Evolutionary conservation across 192 early-diverging fungal species (phyloP).

Genomic region (Rhizophagus sp.): DNA sequence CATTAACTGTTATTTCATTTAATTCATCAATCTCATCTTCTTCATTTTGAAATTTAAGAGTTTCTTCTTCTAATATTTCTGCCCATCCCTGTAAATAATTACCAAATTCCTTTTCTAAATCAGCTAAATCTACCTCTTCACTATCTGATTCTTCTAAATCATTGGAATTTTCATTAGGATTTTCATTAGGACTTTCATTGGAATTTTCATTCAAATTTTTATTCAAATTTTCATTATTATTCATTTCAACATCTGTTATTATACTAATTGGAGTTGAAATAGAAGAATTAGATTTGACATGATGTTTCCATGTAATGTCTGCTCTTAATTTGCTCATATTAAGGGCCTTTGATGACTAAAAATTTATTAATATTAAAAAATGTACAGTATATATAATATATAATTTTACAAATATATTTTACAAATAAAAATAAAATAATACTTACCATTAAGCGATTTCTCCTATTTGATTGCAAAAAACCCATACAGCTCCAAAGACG

Average conservation of each 20-base stretch:
- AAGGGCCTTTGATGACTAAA: conserved; percentile 3
- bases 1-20: no score
- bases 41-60: not conserved
- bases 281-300: not conserved
- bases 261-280: no score
- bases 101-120: not conserved
- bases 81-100: conserved; percentile 1
- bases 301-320: not conserved
- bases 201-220: no score
- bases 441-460: not conserved
- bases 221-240: no score
- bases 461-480: conserved; percentile 3
- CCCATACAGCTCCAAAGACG: not conserved
- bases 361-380: no score
- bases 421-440: not conserved
- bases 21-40: not conserved
- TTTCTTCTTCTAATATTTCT: conserved; percentile 16
- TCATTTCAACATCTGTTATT: no score
- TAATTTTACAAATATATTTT: no score
- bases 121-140: no score
- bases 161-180: no score
- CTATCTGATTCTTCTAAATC: no score
- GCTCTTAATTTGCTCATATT: conserved; percentile 11
- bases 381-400: no score
- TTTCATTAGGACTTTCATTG: no score